Base-by-base conservation (phyloP, 345 rosid species). In the Bruguiera parviflora region DNA sequence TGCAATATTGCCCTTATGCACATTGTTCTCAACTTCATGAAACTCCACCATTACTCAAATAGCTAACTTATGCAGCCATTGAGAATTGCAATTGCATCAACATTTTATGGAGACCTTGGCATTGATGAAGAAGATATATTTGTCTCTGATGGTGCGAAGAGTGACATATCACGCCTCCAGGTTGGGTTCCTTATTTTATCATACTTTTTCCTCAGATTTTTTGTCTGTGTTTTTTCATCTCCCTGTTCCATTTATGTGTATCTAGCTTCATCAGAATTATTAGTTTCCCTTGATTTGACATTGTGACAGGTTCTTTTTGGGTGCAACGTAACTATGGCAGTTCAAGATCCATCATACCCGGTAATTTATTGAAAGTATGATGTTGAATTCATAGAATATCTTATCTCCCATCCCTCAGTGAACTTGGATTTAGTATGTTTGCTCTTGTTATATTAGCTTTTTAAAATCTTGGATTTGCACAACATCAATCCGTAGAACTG, bases 331-430 rank as follows among this genome's bases (percentile, higher is more conserved):
- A 84, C 97, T 19, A 73, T 91, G 79, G 96, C 97, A 13, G 97
- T 94, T 70, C 98, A 94, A 85, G 98, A 94, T 73, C 98, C 98
- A 67, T 94, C 98, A 69, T 91, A 91, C 75, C 98, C 98, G 92
- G 98, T 94, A 89, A 68, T 71, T 16, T 53, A 29, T 64, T 71
- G 39, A 22, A 8, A 37, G 9, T 53, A 4, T 21, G 53, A 49
- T 19, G 60, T 60, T 13, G 28, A 49, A 47, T 29, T 43, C 32
- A 6, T 65, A 9, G 15, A 37, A 49, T 61, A 3, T 24, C 46
- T 60, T 6, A 21, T 37, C 24, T 13, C 21, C 29, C 28, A 21
- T 2, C 16, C 19, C 9, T 28, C 27, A 29, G 21, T 9, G 4
- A 20, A 35, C 8, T 19, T 9, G 37, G 24, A 61, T 15, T 43